Base-by-base conservation (phyloP, 169 alveolate genomes). In the Eimeria nieschulzi region DNA sequence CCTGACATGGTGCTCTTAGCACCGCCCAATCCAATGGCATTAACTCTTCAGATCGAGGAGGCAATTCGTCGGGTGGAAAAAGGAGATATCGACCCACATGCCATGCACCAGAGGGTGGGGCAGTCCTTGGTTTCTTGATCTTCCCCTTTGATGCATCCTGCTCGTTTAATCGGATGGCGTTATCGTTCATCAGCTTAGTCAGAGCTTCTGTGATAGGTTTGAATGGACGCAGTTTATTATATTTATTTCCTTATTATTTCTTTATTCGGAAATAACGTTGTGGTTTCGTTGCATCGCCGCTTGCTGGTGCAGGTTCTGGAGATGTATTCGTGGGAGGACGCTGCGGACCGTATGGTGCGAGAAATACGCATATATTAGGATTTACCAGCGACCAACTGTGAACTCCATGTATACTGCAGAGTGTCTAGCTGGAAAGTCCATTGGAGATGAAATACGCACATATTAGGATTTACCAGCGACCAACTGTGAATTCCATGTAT, bases 241-340 rank as follows among this genome's bases (percentile, higher is more conserved):
- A 19, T 66, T n/a, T 66, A 66, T 21, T 13, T 66, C 25, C 23
- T 12, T 59, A 59, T 59, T 12, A 12, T 12, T 59, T 12, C 46
- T 33, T 3, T 33, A 33, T 33, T 33, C 46, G 3, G 3, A 33
- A 33, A 33, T 25, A 9, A 5, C 17, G 9, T 33, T n/a, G 8
- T 25, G 33, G 21, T 26, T 17, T 53, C 10, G 9, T 7, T 19
- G 17, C 19, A 15, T 53, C 7, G 13, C 71, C 15, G 21, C 26
- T 33, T 26, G 13, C 82, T 39, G 26, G 13, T 46, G 53, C 72
- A 84, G 91, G 59, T 84, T 9, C 71, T n/a, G 26, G 64, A 39
- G 61, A 26, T 39, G 64, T 84, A 84, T 56, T 68, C 73, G 51
- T 84, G 91, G 91, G 83, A 84, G 33, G 91, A 84, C 61, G 83